Conservation (phyloP, 768 basidiomycete genomes). For the Serendipita sp. region DNA sequence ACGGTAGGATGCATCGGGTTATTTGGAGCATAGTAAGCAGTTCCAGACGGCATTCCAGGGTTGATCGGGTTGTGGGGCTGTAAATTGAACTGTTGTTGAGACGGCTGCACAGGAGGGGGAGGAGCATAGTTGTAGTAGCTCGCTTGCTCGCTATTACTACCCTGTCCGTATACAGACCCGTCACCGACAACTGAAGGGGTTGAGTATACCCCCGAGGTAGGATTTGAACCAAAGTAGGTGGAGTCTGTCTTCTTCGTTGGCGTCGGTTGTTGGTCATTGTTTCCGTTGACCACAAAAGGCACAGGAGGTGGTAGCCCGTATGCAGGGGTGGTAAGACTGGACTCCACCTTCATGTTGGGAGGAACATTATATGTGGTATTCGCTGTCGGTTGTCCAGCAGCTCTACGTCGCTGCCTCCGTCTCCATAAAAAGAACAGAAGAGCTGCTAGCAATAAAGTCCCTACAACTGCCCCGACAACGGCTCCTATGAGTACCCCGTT, state of each 20-base stretch:
- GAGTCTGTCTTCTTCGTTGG: not conserved
- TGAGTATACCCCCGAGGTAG: not conserved
- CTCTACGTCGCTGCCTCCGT: not conserved
- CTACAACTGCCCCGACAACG: not conserved
- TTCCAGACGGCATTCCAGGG: too few species aligned
- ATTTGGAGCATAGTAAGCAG: not conserved
- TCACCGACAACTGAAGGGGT: not conserved
- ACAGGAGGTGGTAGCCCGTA: not conserved
- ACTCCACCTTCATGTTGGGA: not conserved
- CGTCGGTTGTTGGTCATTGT: not conserved
- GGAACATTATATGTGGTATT: not conserved
- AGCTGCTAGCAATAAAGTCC: not conserved
- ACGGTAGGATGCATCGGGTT: not conserved
- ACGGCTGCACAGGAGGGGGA: not conserved
- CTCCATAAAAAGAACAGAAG: not conserved
- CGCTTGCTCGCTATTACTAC: not conserved
- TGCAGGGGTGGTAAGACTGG: not conserved
- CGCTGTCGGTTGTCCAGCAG: not conserved
- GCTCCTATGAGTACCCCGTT: not conserved
- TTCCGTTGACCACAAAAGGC: not conserved
- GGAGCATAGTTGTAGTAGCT: slow-evolving; percentile 5
- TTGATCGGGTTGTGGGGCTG: too few species aligned
- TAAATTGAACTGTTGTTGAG: too few species aligned
- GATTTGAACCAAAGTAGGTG: not conserved
- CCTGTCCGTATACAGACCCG: not conserved